Base-by-base conservation (phyloP, 2,329 filamentous ascomycete genomes). In the Aspergillus quadrilineatus region DNA sequence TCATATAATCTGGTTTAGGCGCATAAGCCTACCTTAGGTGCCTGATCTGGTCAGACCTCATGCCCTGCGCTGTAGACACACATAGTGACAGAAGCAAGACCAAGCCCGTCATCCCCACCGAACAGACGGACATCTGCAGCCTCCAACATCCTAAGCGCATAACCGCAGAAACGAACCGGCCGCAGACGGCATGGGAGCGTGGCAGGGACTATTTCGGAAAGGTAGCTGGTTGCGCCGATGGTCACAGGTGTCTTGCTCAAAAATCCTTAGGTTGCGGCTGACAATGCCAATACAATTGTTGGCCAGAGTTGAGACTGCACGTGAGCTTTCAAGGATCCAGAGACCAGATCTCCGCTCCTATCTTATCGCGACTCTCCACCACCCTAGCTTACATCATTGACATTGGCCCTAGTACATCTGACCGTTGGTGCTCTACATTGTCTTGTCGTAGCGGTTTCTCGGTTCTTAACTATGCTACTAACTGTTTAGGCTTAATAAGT, bases 101-200 rank as follows among this genome's bases (percentile, higher is more conserved):
- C 68, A 68, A 72, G 58, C 66, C 61, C 64, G 67, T 63, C 62
- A 67, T 63, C 65, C 71, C 73, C 67, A 63, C 60, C 65, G 64
- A 64, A 63, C 59, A 63, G 59, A 65, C 61, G 65, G 65, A 69
- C 73, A 74, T 72, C 60, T 65, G 68, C 60, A 60, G 68, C 64
- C 66, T 68, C 65, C 69, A 67, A 67, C 73, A 75, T 74, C 69
- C 71, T 70, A 69, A 70, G 68, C 68, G 70, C 74, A 76, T 76
- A 68, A 71, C 70, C 65, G 63, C 60, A 64, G 63, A 60, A 59
- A 64, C 63, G 62, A 62, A 55, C 56, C 53, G 47, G 63, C 57
- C 54, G 57, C 55, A 57, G 55, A 54, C 56, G 53, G 62, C 66
- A 68, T 70, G 64, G 56, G 63, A 65, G 60, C 59, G 55, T 48